Percentiles rank a stretch among this genome's conserved stretches.
These are phyloP conservation scores for Paralagenidium karlingii DNA, from an alignment of 352 stramenopile species.

Conservation along the genomic window DNA sequence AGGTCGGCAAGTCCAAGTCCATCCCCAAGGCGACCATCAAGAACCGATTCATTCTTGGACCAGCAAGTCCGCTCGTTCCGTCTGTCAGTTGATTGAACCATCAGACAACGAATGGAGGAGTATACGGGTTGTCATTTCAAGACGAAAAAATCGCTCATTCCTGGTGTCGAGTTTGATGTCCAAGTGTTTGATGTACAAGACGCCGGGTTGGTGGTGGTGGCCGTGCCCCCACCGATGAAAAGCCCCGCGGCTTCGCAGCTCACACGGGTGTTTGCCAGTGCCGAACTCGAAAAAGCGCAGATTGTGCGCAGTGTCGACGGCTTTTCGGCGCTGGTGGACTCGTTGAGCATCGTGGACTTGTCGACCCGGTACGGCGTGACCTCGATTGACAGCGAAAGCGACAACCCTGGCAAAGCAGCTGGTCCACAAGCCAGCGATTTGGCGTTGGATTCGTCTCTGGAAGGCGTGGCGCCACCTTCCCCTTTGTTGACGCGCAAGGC, in stretches of 20 bases:
- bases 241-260: no score
- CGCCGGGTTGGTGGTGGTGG: slow-evolving; percentile 40
- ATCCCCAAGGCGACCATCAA: no score
- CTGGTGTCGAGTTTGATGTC: slow-evolving; percentile 53
- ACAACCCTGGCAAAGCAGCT: slow-evolving; percentile 39
- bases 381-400: no score
- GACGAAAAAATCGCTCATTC: no score
- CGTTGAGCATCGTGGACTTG: slow-evolving; percentile 50
- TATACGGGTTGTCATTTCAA: no score
- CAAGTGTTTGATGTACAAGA: slow-evolving; percentile 62
- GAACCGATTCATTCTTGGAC: no score
- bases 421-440: slow-evolving; percentile 21
- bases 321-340: slow-evolving; percentile 44
- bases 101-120: no score
- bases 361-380: neutral
- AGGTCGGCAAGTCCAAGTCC: no score
- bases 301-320: slow-evolving; percentile 48
- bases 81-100: no score
- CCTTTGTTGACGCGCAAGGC: slow-evolving; percentile 41
- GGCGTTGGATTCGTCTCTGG: slow-evolving; percentile 47
- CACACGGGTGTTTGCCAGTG: slow-evolving; percentile 37
- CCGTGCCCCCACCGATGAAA: slow-evolving; percentile 30
- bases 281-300: slow-evolving; percentile 26
- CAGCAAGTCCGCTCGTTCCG: no score
- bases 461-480: slow-evolving; percentile 32